phyloP scores from a whole-genome alignment of 2,329 filamentous ascomycete genomes.

The Endothia cerciana region DNA sequence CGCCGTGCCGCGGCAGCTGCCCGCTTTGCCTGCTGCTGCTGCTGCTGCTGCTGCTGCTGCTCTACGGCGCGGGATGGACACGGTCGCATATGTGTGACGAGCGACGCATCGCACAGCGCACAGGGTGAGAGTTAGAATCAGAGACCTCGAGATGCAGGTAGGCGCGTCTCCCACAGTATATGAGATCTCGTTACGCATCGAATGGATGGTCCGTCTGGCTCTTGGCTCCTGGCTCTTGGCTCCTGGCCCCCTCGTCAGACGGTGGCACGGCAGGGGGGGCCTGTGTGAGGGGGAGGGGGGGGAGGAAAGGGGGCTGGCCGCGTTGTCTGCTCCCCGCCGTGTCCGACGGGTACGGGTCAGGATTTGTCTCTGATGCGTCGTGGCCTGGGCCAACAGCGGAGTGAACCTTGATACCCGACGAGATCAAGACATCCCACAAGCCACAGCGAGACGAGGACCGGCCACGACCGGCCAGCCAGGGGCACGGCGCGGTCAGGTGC shows the following conservation, averaged over 20 bases:
- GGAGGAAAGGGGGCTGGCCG: neutral
- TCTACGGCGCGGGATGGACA: too few species aligned
- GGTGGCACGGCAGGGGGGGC: constrained; percentile 16
- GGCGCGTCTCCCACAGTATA: constrained; percentile 35
- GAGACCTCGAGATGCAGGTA: constrained; percentile 31
- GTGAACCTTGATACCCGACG: neutral
- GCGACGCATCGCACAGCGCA: constrained; percentile 10
- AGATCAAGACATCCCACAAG: neutral
- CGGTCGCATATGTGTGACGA: neutral
- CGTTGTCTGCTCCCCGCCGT: neutral
- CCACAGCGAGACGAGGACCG: neutral
- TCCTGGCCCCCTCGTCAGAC: constrained; percentile 2
- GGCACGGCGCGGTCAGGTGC: neutral
- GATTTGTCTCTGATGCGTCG: neutral
- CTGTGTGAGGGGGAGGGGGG: neutral
- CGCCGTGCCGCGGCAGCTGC: neutral
- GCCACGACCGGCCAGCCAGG: neutral
- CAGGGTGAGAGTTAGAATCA: constrained; percentile 18
- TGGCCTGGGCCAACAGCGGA: neutral
- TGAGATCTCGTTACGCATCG: constrained; percentile 34
- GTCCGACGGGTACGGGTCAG: neutral
- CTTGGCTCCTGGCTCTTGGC: neutral
- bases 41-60: too few species aligned
- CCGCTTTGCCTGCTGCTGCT: neutral
- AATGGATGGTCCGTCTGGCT: neutral